Percentiles rank a stretch among this genome's conserved stretches.
These are phyloP conservation scores for Entomortierella chlamydospora DNA, from an alignment of 192 early-diverging fungal genomes.

Conservation along the genomic window DNA sequence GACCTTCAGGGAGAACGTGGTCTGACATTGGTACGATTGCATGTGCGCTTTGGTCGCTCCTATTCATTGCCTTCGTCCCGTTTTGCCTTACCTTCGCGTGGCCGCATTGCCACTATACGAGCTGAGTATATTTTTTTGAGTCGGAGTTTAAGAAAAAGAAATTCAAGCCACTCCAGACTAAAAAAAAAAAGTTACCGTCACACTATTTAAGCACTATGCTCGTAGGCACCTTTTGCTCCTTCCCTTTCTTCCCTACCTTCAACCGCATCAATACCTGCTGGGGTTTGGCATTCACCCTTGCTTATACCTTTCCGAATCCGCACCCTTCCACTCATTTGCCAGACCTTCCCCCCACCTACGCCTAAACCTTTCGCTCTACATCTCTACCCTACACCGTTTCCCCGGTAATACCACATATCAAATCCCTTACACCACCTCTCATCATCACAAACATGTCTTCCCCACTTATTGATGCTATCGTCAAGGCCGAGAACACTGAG, in stretches of 20 bases:
- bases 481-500: conserved; percentile 55
- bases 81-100: conserved; percentile 14
- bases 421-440: background rate
- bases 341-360: background rate
- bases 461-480: conserved; percentile 52
- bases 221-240: conserved; percentile 17
- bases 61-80: background rate
- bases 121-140: background rate
- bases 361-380: too few relatives aligned
- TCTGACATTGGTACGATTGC: conserved; percentile 8
- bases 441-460: conserved; percentile 30
- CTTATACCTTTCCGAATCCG: background rate
- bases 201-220: background rate
- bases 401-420: background rate
- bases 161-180: background rate
- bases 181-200: conserved; percentile 5
- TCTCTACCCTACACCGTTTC: background rate
- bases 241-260: conserved; percentile 30
- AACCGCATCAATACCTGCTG: conserved; percentile 28
- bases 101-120: conserved; percentile 12
- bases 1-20: conserved; percentile 8
- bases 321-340: conserved; percentile 30
- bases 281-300: conserved; percentile 21
- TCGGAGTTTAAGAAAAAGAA: background rate
- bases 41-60: conserved; percentile 10